Percentiles rank a stretch among this genome's conserved stretches.
Conservation (phyloP, 768 basidiomycete species). For the Holtermannia corniformis region DNA sequence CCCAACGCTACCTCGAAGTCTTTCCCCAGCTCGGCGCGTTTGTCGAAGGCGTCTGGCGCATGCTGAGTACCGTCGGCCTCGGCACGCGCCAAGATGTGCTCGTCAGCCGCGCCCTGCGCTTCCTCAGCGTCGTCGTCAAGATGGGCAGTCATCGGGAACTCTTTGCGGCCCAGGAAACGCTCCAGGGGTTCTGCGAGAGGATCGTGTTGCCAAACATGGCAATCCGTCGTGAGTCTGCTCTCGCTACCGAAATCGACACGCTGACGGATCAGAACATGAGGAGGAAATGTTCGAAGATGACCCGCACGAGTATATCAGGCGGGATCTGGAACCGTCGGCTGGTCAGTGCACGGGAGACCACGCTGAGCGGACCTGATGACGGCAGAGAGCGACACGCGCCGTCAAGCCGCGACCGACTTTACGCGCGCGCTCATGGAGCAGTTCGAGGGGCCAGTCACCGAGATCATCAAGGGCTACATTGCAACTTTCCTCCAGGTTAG, state of each 20-base stretch:
- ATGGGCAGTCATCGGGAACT: slow-evolving; percentile 70
- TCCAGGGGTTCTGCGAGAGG: slow-evolving; percentile 71
- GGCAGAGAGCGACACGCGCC: slow-evolving; percentile 68
- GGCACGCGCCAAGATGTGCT: slow-evolving; percentile 67
- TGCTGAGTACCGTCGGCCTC: slow-evolving; percentile 58
- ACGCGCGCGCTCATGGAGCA: slow-evolving; percentile 74
- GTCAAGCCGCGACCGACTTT: slow-evolving; percentile 93
- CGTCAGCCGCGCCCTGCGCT: slow-evolving; percentile 80
- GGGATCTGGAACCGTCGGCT: slow-evolving; percentile 62
- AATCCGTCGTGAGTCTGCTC: slow-evolving; percentile 50
- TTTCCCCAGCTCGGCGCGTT: slow-evolving; percentile 48
- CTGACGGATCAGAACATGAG: slow-evolving; percentile 55
- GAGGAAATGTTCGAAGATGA: slow-evolving; percentile 96
- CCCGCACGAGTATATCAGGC: slow-evolving; percentile 84
- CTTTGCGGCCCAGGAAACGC: slow-evolving; percentile 65
- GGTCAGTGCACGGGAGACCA: slow-evolving; percentile 38
- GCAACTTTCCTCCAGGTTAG: slow-evolving; percentile 52
- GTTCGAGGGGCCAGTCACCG: slow-evolving; percentile 75
- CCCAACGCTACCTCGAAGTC: slow-evolving; percentile 42
- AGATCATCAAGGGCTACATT: slow-evolving; percentile 79
- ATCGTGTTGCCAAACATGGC: slow-evolving; percentile 90
- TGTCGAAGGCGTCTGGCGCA: slow-evolving; percentile 81
- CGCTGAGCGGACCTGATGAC: not conserved
- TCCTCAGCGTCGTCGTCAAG: slow-evolving; percentile 86
- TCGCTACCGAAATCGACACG: not conserved